A percentile compares a stretch with the other conserved stretches of the same genome.
Evolutionary conservation across 139 green algal species (phyloP).

Genomic region (Raphidocelis subcapitata): DNA sequence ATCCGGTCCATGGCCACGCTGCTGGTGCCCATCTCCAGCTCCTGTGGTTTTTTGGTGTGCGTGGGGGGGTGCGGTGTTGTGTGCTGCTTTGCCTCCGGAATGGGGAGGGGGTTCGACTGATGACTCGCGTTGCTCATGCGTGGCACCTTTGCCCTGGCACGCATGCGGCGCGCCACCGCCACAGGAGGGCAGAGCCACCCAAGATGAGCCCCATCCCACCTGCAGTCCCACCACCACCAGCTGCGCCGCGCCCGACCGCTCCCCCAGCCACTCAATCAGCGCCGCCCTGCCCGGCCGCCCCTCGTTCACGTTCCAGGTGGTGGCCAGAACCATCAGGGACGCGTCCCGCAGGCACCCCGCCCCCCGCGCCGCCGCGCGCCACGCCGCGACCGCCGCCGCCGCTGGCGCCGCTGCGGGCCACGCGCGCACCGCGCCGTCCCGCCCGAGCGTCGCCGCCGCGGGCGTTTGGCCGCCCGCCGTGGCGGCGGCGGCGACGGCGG

Average conservation of each 20-base stretch:
- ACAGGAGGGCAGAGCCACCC: neutral
- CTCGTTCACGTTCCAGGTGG: slow-evolving; percentile 91
- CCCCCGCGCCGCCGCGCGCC: slow-evolving; percentile 20
- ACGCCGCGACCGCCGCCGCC: slow-evolving; percentile 5
- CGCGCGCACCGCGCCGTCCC: slow-evolving; percentile 61
- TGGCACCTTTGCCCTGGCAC: too few relatives aligned
- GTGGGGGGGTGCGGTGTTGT: too few relatives aligned
- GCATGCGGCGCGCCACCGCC: too few relatives aligned
- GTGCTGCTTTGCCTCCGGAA: too few relatives aligned
- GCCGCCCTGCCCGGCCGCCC: slow-evolving; percentile 32
- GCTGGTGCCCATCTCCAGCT: slow-evolving; percentile 87
- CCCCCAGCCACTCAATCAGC: slow-evolving; percentile 49
- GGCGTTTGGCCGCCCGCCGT: too few relatives aligned
- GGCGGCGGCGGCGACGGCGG: slow-evolving; percentile 38
- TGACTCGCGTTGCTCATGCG: too few relatives aligned
- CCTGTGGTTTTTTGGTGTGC: too few relatives aligned
- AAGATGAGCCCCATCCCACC: slow-evolving; percentile 6
- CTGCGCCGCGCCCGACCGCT: slow-evolving; percentile 32
- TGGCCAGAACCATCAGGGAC: slow-evolving; percentile 43
- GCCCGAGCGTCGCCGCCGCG: slow-evolving; percentile 58
- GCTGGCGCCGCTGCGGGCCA: slow-evolving; percentile 45
- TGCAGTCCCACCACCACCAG: slow-evolving; percentile 73
- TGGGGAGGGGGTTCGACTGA: too few relatives aligned
- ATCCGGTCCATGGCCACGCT: slow-evolving; percentile 61
- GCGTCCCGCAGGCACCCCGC: slow-evolving; percentile 1